A percentile compares a stretch with the other conserved stretches of the same genome.
phyloP scores from a whole-genome alignment of 805 yeast genomes.

The Wickerhamomyces queroliae region DNA sequence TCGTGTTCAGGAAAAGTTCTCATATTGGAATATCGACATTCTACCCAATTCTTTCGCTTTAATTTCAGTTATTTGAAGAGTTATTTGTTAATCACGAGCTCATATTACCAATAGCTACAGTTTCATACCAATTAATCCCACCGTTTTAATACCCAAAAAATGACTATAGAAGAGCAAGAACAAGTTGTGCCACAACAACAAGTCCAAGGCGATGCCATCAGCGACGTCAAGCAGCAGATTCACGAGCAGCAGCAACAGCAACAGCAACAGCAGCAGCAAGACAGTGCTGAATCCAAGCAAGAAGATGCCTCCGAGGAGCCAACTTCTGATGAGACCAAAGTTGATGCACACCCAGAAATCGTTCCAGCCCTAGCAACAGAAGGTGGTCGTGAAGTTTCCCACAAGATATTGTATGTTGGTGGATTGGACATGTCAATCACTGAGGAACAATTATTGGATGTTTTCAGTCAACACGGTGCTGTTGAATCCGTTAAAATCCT shows the following conservation, averaged over 20 bases:
- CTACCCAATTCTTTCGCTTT: too few species aligned
- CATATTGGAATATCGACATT: too few species aligned
- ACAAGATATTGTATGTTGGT: constrained; percentile 72
- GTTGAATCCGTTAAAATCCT: constrained; percentile 64
- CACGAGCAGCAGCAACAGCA: constrained; percentile 1
- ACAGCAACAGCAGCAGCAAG: constrained; percentile 6
- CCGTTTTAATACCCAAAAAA: not conserved
- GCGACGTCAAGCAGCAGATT: not conserved
- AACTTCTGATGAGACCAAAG: not conserved
- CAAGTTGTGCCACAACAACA: constrained; percentile 1
- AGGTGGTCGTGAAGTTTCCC: constrained; percentile 79
- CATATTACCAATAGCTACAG: not conserved
- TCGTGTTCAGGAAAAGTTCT: too few species aligned
- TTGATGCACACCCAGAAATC: constrained; percentile 21
- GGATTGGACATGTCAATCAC: constrained; percentile 58
- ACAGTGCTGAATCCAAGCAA: constrained; percentile 5
- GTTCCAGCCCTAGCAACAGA: constrained; percentile 65
- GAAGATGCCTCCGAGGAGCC: constrained; percentile 2
- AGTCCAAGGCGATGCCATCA: not conserved
- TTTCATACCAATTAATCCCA: not conserved
- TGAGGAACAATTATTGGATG: constrained; percentile 56
- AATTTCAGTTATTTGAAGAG: too few species aligned
- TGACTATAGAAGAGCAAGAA: constrained; percentile 1
- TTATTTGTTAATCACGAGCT: not conserved
- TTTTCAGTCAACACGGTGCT: constrained; percentile 57